Conservation (phyloP, 1,284 basidiomycete genomes). For the Ustilago cynodontis region DNA sequence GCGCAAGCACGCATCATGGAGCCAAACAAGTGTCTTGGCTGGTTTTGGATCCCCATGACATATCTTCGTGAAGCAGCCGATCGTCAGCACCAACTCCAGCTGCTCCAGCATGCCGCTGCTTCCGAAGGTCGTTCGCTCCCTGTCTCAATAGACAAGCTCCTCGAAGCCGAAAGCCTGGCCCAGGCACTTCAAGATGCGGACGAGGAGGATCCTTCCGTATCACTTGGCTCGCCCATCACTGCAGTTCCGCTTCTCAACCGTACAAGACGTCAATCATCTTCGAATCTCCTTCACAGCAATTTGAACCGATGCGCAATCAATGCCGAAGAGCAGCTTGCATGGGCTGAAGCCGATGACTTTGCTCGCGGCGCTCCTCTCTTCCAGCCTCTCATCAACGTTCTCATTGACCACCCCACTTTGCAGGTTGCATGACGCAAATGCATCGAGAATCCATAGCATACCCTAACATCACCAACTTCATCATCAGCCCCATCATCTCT, state of each 20-base stretch:
- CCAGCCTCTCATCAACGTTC: conserved; percentile 45
- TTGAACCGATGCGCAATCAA: not conserved
- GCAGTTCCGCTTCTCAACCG: not conserved
- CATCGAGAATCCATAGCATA: not conserved
- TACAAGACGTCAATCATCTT: conserved; percentile 12
- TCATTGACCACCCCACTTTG: conserved; percentile 37
- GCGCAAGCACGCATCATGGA: conserved; percentile 54
- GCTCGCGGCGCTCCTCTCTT: conserved; percentile 52
- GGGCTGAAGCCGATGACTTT: conserved; percentile 56
- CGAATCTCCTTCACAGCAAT: conserved; percentile 1
- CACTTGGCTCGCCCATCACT: conserved; percentile 8
- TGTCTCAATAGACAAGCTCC: conserved; percentile 50
- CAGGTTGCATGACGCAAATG: not conserved
- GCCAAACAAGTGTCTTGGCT: conserved; percentile 64
- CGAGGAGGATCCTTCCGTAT: conserved; percentile 8
- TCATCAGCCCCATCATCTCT: not conserved
- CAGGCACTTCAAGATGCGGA: conserved; percentile 39
- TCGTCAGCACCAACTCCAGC: conserved; percentile 37
- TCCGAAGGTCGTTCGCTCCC: conserved; percentile 40
- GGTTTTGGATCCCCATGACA: conserved; percentile 60
- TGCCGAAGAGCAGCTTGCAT: conserved; percentile 35
- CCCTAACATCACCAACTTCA: not conserved
- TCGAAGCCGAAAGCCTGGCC: conserved; percentile 48
- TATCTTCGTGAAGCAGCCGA: conserved; percentile 42
- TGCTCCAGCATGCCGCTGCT: conserved; percentile 28